Conservation (phyloP, 768 basidiomycete species). For the Suillus clintonianus region DNA sequence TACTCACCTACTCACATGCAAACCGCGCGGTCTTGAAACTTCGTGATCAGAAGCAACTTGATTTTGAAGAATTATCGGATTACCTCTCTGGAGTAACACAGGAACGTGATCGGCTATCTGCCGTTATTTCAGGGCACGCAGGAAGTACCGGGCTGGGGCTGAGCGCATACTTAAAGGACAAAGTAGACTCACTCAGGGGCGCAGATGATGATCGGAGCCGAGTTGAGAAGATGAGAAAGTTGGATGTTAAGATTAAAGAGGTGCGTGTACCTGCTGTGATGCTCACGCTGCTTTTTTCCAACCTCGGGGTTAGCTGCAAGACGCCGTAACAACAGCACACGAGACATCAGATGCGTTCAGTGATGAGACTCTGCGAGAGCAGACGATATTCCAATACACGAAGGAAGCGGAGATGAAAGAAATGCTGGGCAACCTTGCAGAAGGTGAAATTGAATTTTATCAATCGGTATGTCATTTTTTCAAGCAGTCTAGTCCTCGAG, state of each 20-base stretch:
- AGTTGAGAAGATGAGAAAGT: conserved; percentile 90
- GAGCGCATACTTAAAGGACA: conserved; percentile 88
- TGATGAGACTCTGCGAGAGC: conserved; percentile 91
- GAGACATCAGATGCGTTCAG: conserved; percentile 97
- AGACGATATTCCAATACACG: conserved; percentile 83
- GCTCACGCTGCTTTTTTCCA: neutral
- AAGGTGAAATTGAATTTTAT: conserved; percentile 95
- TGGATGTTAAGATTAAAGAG: conserved; percentile 96
- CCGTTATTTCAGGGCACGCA: conserved; percentile 86
- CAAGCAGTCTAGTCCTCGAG: conserved; percentile 5
- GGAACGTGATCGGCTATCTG: conserved; percentile 91
- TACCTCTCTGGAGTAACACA: conserved; percentile 91
- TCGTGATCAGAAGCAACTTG: conserved; percentile 97
- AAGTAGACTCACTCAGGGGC: conserved; percentile 88
- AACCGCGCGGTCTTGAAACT: conserved; percentile 94
- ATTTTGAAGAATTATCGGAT: conserved; percentile 95
- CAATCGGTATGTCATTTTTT: conserved; percentile 59
- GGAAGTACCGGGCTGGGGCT: conserved; percentile 83
- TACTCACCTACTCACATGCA: conserved; percentile 91
- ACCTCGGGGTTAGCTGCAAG: conserved; percentile 70
- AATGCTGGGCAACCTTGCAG: conserved; percentile 83
- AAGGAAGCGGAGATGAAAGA: conserved; percentile 98
- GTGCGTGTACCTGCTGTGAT: conserved; percentile 38
- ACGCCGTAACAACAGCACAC: conserved; percentile 92
- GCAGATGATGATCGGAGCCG: conserved; percentile 91